phyloP scores from a whole-genome alignment of 495 filamentous ascomycete species.

The Paragyromitra xinjiangensis region DNA sequence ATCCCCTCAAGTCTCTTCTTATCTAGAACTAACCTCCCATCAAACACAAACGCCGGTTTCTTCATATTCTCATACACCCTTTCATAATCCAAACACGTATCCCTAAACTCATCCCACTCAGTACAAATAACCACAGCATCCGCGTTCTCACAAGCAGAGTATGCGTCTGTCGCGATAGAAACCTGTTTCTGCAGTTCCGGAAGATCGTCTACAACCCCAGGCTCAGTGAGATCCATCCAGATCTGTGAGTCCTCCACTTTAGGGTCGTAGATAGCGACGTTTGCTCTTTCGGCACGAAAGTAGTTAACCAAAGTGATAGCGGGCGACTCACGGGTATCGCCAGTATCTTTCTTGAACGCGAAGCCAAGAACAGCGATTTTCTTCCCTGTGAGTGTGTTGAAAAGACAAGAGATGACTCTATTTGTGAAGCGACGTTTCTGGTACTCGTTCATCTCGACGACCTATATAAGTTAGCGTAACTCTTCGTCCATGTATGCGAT shows the following conservation, averaged over 20 bases:
- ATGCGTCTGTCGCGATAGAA: conserved; percentile 62
- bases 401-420: conserved; percentile 71
- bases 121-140: conserved; percentile 70
- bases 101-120: conserved; percentile 72
- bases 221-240: conserved; percentile 56
- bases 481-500: not conserved
- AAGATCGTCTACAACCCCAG: conserved; percentile 56
- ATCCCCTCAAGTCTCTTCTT: conserved; percentile 65
- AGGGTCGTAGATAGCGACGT: conserved; percentile 78
- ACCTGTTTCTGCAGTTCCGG: conserved; percentile 59
- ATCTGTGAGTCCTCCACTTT: conserved; percentile 58
- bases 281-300: conserved; percentile 70
- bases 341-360: conserved; percentile 84
- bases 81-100: conserved; percentile 54
- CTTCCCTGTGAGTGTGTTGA: conserved; percentile 74
- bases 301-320: conserved; percentile 73
- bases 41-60: conserved; percentile 75
- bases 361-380: conserved; percentile 79
- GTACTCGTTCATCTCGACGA: conserved; percentile 79
- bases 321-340: conserved; percentile 77
- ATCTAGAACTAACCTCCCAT: conserved; percentile 73
- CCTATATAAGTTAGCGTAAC: conserved; percentile 52
- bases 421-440: conserved; percentile 74
- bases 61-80: conserved; percentile 65
- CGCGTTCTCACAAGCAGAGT: conserved; percentile 64